phyloP scores from a whole-genome alignment of 2,329 filamentous ascomycete species.

The Sphaerulina vaccinii region DNA sequence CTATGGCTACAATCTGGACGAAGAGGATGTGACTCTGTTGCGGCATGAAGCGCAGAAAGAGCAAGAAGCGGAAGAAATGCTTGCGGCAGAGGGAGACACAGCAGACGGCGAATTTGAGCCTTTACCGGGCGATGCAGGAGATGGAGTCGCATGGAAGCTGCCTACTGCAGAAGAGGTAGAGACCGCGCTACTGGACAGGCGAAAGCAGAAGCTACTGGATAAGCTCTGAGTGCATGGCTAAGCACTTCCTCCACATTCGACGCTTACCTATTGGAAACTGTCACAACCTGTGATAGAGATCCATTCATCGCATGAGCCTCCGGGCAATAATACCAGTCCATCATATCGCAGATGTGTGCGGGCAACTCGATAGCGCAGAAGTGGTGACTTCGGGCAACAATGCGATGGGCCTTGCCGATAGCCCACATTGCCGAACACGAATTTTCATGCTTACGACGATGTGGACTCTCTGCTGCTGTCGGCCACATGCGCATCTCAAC shows the following conservation, averaged over 20 bases:
- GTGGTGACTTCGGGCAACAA: no score
- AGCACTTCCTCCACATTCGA: background rate
- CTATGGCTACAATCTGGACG: slow-evolving; percentile 90
- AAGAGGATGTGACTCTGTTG: slow-evolving; percentile 80
- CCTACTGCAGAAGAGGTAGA: slow-evolving; percentile 92
- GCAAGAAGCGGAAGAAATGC: slow-evolving; percentile 70
- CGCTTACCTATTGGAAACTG: background rate
- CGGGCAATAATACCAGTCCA: background rate
- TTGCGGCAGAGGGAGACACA: slow-evolving; percentile 53
- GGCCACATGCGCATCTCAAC: no score
- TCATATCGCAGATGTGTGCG: no score
- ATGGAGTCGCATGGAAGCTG: slow-evolving; percentile 77
- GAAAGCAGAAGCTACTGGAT: slow-evolving; percentile 78
- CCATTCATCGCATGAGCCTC: background rate
- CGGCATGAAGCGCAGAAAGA: slow-evolving; percentile 82
- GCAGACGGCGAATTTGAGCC: slow-evolving; percentile 65
- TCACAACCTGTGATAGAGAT: background rate
- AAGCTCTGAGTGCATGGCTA: slow-evolving; percentile 40
- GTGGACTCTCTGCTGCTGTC: no score
- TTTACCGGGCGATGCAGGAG: slow-evolving; percentile 80
- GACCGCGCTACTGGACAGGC: slow-evolving; percentile 82
- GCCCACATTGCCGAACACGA: no score
- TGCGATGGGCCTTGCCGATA: no score
- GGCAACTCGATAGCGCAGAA: no score
- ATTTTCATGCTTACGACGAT: no score